Conservation (phyloP, 495 filamentous ascomycete genomes). For the Mytilinidion resinicola region DNA sequence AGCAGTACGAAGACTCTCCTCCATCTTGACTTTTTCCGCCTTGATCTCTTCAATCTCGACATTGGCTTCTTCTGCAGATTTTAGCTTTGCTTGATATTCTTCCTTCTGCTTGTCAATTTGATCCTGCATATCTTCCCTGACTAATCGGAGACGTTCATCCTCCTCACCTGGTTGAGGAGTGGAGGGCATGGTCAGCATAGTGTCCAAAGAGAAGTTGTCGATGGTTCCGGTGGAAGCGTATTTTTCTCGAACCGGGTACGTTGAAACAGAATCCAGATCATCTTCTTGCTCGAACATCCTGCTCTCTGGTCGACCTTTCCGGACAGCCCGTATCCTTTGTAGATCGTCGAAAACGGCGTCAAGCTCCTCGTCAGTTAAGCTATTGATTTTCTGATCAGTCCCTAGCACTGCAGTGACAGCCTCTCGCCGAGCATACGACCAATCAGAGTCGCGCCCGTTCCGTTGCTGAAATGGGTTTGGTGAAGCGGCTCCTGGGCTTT, state of each 20-base stretch:
- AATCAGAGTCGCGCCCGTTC: slow-evolving; percentile 80
- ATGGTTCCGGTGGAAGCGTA: slow-evolving; percentile 93
- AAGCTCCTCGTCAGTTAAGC: slow-evolving; percentile 86
- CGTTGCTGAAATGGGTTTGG: slow-evolving; percentile 57
- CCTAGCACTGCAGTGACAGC: slow-evolving; percentile 85
- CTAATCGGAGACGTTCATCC: slow-evolving; percentile 64
- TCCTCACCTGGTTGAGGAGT: slow-evolving; percentile 74
- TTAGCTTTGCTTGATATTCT: slow-evolving; percentile 74
- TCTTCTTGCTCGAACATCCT: slow-evolving; percentile 56
- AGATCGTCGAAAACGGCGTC: slow-evolving; percentile 95
- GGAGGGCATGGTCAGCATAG: slow-evolving; percentile 84
- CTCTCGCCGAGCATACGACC: slow-evolving; percentile 90
- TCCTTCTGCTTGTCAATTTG: slow-evolving; percentile 84
- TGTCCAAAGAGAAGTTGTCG: slow-evolving; percentile 95
- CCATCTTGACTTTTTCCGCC: slow-evolving; percentile 81
- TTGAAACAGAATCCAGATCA: slow-evolving; percentile 81
- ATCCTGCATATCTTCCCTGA: slow-evolving; percentile 79
- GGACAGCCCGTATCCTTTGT: slow-evolving; percentile 74
- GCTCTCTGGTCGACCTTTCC: slow-evolving; percentile 59
- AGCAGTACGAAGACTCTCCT: slow-evolving; percentile 66
- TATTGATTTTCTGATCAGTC: slow-evolving; percentile 82
- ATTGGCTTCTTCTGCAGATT: slow-evolving; percentile 66
- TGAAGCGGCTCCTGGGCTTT: slow-evolving; percentile 69
- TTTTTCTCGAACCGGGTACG: slow-evolving; percentile 85
- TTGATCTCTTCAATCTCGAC: slow-evolving; percentile 79